Evolutionary conservation across 2,329 filamentous ascomycete genomes (phyloP).

Genomic region (Whalleya microplaca): DNA sequence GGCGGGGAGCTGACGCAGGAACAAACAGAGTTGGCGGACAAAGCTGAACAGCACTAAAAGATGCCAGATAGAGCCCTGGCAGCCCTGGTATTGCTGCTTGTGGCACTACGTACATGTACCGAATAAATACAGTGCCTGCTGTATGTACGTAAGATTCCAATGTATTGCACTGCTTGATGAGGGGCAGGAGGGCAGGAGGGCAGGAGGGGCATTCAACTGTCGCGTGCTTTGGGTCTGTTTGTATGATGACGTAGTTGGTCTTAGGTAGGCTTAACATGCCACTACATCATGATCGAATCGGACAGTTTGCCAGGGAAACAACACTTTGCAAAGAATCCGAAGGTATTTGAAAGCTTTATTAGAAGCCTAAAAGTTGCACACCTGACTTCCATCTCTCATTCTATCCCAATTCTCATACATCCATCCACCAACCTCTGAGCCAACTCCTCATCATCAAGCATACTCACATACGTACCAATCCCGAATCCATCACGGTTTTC

Average conservation of each 20-base stretch:
- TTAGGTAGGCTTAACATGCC: constrained; percentile 18
- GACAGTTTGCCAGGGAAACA: constrained; percentile 16
- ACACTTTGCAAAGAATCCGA: constrained; percentile 10
- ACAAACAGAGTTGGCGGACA: constrained; percentile 12
- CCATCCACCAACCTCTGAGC: not conserved
- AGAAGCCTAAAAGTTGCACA: constrained; percentile 7
- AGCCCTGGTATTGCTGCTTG: too few relatives aligned
- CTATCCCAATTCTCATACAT: not conserved
- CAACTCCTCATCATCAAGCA: not conserved
- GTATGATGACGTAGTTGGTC: constrained; percentile 27
- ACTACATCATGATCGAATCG: constrained; percentile 28
- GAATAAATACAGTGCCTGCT: too few relatives aligned
- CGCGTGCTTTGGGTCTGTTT: constrained; percentile 5
- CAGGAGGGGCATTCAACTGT: not conserved
- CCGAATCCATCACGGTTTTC: not conserved
- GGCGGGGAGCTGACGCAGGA: constrained; percentile 26
- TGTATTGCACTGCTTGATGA: not conserved
- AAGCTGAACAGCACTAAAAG: not conserved
- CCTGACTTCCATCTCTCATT: constrained; percentile 8
- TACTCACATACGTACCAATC: not conserved
- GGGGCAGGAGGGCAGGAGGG: too few relatives aligned
- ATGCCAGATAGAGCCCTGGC: not conserved
- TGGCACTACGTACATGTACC: too few relatives aligned
- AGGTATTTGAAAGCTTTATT: constrained; percentile 24
- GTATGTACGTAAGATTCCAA: too few relatives aligned